phyloP scores from a whole-genome alignment of 176 grass and related monocot species.

The Secale cereale region DNA sequence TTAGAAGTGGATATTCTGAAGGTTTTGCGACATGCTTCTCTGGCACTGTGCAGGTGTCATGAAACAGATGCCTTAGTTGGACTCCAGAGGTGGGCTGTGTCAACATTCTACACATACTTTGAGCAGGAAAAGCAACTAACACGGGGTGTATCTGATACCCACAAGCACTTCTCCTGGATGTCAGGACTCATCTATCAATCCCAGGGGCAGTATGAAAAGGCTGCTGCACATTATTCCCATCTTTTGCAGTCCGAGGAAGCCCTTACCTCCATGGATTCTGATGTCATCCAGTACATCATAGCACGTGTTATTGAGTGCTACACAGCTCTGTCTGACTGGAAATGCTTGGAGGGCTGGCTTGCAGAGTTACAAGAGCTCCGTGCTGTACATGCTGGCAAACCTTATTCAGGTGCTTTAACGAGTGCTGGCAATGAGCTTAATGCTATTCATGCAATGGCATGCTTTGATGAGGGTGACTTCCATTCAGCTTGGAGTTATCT shows the following conservation, averaged over 20 bases:
- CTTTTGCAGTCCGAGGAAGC: constrained; percentile 85
- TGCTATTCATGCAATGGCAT: constrained; percentile 83
- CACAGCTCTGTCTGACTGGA: constrained; percentile 93
- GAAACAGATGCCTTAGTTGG: constrained; percentile 86
- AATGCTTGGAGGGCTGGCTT: constrained; percentile 92
- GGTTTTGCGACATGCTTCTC: constrained; percentile 73
- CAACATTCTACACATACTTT: constrained; percentile 70
- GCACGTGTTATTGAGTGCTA: constrained; percentile 88
- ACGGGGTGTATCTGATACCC: constrained; percentile 34
- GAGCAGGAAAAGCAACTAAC: constrained; percentile 48
- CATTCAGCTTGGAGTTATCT: constrained; percentile 81
- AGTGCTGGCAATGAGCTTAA: constrained; percentile 89
- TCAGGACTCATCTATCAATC: constrained; percentile 85
- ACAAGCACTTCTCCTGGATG: constrained; percentile 82
- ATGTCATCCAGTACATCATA: constrained; percentile 91
- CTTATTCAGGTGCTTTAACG: constrained; percentile 94
- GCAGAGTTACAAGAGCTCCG: constrained; percentile 86
- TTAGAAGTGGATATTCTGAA: constrained; percentile 74
- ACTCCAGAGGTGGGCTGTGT: constrained; percentile 72
- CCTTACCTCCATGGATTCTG: constrained; percentile 77
- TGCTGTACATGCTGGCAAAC: constrained; percentile 86
- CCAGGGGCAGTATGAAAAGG: constrained; percentile 89
- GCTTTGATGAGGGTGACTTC: constrained; percentile 87
- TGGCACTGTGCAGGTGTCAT: constrained; percentile 79
- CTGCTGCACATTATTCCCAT: constrained; percentile 88